Conservation (phyloP, 129 eudicot genomes). For the Pittosporum tobira region DNA sequence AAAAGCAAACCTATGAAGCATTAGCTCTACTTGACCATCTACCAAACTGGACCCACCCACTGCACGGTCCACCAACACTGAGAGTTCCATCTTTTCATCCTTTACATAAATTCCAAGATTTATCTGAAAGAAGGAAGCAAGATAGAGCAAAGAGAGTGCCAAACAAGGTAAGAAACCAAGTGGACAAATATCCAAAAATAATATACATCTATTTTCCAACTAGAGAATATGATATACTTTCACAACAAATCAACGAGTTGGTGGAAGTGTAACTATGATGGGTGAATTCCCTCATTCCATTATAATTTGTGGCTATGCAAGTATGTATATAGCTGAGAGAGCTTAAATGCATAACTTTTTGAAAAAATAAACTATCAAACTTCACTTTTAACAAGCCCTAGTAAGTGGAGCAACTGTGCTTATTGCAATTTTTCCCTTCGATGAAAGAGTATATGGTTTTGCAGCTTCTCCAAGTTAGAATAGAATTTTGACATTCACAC, state of each 20-base stretch:
- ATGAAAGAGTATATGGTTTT: too few relatives aligned
- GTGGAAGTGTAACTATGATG: too few relatives aligned
- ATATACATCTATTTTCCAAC: too few relatives aligned
- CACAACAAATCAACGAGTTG: too few relatives aligned
- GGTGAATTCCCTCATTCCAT: too few relatives aligned
- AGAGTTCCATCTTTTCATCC: conserved; percentile 69
- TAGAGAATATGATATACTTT: background rate
- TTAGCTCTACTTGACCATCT: conserved; percentile 88
- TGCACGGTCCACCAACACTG: conserved; percentile 92
- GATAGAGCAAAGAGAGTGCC: background rate
- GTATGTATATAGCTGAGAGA: background rate
- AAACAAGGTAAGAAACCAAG: background rate
- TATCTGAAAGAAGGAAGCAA: conserved; percentile 34
- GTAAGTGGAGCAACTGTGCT: too few relatives aligned
- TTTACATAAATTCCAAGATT: conserved; percentile 84
- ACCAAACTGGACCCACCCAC: conserved; percentile 87
- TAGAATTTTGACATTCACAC: too few relatives aligned
- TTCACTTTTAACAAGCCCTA: too few relatives aligned
- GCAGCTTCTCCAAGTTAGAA: too few relatives aligned
- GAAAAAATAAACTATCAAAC: too few relatives aligned
- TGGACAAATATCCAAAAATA: background rate
- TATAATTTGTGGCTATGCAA: background rate
- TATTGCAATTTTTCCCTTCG: too few relatives aligned
- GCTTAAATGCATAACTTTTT: background rate
- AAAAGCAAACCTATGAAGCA: conserved; percentile 84